These are phyloP conservation scores for Ophiostoma novo-ulmi DNA, from an alignment of 2,329 filamentous ascomycete genomes.

Conservation along the genomic window DNA sequence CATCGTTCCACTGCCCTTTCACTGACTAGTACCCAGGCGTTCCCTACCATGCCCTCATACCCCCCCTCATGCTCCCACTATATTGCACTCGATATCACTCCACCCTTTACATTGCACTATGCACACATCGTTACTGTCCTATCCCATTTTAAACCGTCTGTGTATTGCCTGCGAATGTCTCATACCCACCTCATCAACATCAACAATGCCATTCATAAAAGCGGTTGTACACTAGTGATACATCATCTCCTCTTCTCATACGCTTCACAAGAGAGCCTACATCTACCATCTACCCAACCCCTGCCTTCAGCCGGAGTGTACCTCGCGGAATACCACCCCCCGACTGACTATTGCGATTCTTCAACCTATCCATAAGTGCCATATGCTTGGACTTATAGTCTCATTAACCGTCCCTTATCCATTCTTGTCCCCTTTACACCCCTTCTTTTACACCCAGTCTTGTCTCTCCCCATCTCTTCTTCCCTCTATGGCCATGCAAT, in stretches of 20 bases:
- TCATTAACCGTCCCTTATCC: neutral
- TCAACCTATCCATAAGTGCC: neutral
- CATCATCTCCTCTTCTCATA: neutral
- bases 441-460: neutral
- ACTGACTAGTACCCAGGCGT: neutral
- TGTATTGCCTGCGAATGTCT: neutral
- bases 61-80: neutral
- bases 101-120: neutral
- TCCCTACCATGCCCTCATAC: neutral
- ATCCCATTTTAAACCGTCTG: no score
- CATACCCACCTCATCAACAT: no score
- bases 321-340: neutral
- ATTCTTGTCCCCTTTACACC: neutral
- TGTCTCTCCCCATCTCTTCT: neutral
- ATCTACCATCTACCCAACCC: neutral
- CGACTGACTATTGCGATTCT: neutral
- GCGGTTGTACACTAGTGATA: neutral
- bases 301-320: neutral
- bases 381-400: no score
- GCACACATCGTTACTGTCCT: neutral
- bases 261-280: neutral
- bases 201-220: neutral
- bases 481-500: neutral
- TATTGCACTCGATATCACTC: neutral
- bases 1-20: neutral